phyloP scores from a whole-genome alignment of 2,329 filamentous ascomycete species.

The Cercospora citrullina region DNA sequence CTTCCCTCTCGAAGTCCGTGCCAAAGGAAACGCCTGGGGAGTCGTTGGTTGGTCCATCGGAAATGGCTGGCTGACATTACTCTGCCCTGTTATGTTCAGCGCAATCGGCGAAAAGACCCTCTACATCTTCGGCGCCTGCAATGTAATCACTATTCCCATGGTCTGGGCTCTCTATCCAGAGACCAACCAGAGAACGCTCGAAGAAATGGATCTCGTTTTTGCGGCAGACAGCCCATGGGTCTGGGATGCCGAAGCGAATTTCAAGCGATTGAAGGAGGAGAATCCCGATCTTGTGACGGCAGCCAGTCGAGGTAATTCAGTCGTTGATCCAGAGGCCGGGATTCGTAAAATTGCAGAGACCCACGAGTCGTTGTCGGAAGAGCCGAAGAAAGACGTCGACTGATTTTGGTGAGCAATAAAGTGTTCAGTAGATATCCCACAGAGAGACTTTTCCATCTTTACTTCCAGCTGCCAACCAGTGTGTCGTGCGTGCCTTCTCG shows the following conservation, averaged over 20 bases:
- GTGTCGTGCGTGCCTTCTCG: conserved; percentile 64
- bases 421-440: conserved; percentile 80
- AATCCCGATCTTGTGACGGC: conserved; percentile 47
- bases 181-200: conserved; percentile 68
- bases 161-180: conserved; percentile 75
- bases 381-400: conserved; percentile 16
- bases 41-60: conserved; percentile 76
- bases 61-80: conserved; percentile 59
- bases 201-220: conserved; percentile 74
- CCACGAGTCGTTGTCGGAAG: conserved; percentile 22
- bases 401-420: background rate
- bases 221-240: conserved; percentile 66
- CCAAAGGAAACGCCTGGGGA: conserved; percentile 74
- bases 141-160: conserved; percentile 65
- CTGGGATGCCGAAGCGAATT: conserved; percentile 69
- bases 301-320: conserved; percentile 33
- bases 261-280: conserved; percentile 61
- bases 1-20: conserved; percentile 68
- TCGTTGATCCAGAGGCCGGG: conserved; percentile 31
- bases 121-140: conserved; percentile 71
- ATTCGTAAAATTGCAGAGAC: conserved; percentile 19
- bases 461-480: conserved; percentile 87
- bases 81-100: conserved; percentile 58
- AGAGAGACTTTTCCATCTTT: conserved; percentile 95
- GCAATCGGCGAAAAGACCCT: conserved; percentile 69